Evolutionary conservation across 2,329 filamentous ascomycete genomes (phyloP).

Genomic region (Colletotrichum sp.): DNA sequence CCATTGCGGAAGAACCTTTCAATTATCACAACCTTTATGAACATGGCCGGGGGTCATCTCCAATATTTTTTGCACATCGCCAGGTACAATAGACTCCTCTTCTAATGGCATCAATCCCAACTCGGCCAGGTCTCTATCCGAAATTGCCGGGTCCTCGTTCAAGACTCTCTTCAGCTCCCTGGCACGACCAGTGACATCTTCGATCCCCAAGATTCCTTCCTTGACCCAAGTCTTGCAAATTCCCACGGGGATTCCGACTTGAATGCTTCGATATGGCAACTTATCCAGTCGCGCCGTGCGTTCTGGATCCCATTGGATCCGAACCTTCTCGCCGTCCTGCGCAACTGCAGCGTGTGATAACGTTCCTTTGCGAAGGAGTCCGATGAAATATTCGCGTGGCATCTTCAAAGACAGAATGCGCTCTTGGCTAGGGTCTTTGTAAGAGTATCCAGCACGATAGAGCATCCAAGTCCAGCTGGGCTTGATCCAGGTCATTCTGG

Average conservation of each 20-base stretch:
- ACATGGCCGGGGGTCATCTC: conserved; percentile 28
- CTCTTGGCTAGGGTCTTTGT: conserved; percentile 59
- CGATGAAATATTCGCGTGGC: conserved; percentile 53
- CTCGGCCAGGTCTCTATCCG: conserved; percentile 38
- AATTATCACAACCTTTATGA: not conserved
- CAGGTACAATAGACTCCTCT: conserved; percentile 44
- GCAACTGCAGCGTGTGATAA: conserved; percentile 26
- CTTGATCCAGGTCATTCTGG: conserved; percentile 71
- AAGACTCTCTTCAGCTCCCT: conserved; percentile 50
- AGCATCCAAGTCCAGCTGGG: conserved; percentile 69
- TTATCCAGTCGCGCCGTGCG: conserved; percentile 48
- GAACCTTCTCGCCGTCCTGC: conserved; percentile 38
- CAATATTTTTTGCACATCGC: conserved; percentile 36
- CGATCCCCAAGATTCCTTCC: conserved; percentile 58
- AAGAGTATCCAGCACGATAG: conserved; percentile 65
- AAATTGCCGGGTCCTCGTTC: conserved; percentile 41
- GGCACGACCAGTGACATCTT: conserved; percentile 63
- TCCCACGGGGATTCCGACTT: conserved; percentile 61
- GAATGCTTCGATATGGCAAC: conserved; percentile 60
- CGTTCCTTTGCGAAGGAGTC: conserved; percentile 44
- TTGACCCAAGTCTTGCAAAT: conserved; percentile 51
- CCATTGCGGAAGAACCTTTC: not conserved
- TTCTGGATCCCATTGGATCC: conserved; percentile 72
- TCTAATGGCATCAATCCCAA: conserved; percentile 49
- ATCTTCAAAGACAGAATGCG: conserved; percentile 64